These are phyloP conservation scores for Solanum bukasovii DNA, from an alignment of 257 asterid genomes.

Conservation along the genomic window DNA sequence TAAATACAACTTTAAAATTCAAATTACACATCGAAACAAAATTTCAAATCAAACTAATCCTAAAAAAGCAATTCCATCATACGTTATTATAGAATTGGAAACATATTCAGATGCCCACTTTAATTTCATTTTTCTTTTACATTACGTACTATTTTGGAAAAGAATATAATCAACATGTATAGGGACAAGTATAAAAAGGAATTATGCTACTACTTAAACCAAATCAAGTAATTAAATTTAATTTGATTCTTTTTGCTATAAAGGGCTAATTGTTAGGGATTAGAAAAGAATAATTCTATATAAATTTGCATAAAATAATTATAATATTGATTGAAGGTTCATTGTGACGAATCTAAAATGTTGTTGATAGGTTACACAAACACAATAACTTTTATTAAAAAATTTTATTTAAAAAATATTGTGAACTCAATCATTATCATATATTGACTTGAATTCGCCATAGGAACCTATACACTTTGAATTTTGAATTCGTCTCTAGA, in stretches of 20 bases:
- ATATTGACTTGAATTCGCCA: neutral
- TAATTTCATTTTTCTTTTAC: neutral
- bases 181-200: neutral
- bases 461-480: neutral
- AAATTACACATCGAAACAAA: neutral
- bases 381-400: fast-evolving
- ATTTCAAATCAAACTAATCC: neutral
- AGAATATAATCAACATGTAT: neutral
- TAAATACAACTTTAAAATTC: neutral
- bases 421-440: neutral
- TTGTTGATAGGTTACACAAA: neutral
- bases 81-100: neutral
- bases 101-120: neutral
- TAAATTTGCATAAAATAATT: neutral
- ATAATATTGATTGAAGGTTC: neutral
- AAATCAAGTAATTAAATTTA: neutral
- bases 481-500: fast-evolving
- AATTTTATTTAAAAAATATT: neutral
- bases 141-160: neutral
- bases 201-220: neutral
- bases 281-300: neutral
- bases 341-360: neutral
- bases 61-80: neutral
- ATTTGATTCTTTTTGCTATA: neutral
- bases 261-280: neutral